Conservation (phyloP, 208 protist species). For the Acanthamoeba culbertsoni region DNA sequence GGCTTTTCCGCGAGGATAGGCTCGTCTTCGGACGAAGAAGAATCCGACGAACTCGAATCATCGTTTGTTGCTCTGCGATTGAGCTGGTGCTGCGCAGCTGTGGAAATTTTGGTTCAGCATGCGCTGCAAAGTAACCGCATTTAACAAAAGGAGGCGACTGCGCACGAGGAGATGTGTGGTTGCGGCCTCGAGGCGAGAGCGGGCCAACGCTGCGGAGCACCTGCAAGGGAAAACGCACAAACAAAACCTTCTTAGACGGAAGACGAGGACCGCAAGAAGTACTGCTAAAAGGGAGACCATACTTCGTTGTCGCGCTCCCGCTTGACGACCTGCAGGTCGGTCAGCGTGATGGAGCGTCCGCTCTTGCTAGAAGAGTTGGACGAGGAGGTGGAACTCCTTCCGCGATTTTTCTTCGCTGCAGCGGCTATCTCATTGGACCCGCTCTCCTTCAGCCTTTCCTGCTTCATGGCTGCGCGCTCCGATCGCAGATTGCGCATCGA, state of each 20-base stretch:
- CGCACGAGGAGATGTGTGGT: not conserved
- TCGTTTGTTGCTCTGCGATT: too few relatives aligned
- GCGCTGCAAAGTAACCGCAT: too few relatives aligned
- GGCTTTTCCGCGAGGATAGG: too few relatives aligned
- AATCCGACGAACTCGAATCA: too few relatives aligned
- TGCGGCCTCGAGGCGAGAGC: not conserved
- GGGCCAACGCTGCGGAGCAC: not conserved
- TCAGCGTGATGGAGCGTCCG: not conserved
- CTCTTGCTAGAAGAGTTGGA: not conserved
- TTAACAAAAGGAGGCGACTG: slow-evolving; percentile 62
- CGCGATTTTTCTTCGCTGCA: not conserved
- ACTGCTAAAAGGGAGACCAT: too few relatives aligned
- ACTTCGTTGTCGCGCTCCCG: not conserved
- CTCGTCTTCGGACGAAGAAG: too few relatives aligned
- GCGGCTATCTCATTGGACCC: not conserved
- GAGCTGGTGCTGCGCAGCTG: too few relatives aligned
- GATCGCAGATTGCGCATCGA: not conserved
- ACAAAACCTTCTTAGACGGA: too few relatives aligned
- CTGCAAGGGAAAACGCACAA: too few relatives aligned
- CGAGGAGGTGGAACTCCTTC: not conserved
- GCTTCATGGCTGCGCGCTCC: not conserved
- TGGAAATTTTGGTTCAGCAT: too few relatives aligned
- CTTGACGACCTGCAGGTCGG: not conserved
- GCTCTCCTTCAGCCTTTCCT: too few relatives aligned
- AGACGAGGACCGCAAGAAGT: too few relatives aligned